phyloP scores from a whole-genome alignment of 352 stramenopile species.

The Phytophthora tentaculata region DNA sequence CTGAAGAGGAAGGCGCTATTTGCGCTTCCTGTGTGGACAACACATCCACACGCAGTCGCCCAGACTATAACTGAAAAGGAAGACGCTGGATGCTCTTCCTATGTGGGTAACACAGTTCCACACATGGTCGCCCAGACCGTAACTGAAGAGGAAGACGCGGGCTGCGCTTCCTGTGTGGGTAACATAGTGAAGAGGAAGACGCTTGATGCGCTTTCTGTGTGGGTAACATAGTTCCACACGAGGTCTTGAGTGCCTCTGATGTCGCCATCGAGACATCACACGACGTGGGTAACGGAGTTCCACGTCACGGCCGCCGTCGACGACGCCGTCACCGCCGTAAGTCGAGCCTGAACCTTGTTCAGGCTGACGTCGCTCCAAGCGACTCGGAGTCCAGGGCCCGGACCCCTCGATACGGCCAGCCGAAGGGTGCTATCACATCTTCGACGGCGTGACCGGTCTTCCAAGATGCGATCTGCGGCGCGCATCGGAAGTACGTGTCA shows the following conservation, averaged over 20 bases:
- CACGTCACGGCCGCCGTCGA: background rate
- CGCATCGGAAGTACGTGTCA: too few species aligned
- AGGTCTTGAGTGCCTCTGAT: background rate
- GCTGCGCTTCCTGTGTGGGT: background rate
- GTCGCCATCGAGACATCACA: background rate
- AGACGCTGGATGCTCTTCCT: too few species aligned
- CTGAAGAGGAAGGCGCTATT: too few species aligned
- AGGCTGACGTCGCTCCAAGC: background rate
- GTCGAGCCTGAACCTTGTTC: background rate
- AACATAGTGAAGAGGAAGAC: background rate
- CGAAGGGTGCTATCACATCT: background rate
- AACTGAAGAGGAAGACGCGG: too few species aligned
- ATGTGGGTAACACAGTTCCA: too few species aligned
- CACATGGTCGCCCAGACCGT: too few species aligned
- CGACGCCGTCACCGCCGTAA: background rate
- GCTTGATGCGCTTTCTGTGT: background rate
- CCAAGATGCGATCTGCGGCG: too few species aligned
- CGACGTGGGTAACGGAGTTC: background rate
- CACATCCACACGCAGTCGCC: too few species aligned
- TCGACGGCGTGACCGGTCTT: background rate
- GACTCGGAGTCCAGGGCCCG: background rate
- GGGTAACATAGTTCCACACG: background rate
- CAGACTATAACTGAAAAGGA: too few species aligned
- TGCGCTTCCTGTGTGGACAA: too few species aligned
- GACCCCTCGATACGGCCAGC: background rate